These are phyloP conservation scores for Rubia yunnanensis DNA, from an alignment of 257 asterid genomes.

Conservation along the genomic window DNA sequence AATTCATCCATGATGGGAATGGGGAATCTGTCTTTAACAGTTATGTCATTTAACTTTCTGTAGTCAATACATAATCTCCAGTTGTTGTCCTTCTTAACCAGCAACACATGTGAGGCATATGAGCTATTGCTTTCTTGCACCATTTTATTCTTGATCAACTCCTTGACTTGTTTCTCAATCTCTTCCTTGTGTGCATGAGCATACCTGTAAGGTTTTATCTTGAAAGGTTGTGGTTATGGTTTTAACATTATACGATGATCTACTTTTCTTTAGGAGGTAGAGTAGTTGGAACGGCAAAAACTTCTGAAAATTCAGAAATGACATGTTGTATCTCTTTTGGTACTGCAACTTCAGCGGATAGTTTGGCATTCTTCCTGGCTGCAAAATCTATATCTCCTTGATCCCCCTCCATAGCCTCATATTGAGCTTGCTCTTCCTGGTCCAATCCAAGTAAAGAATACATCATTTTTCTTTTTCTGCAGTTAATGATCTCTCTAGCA, in stretches of 20 bases:
- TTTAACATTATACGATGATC: neutral
- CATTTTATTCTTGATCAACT: neutral
- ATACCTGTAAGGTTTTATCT: neutral
- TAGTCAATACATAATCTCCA: neutral
- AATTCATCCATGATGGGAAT: neutral
- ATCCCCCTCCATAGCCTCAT: too few relatives aligned
- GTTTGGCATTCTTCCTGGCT: too few relatives aligned
- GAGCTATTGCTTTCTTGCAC: neutral
- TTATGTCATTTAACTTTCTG: neutral
- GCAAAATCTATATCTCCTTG: too few relatives aligned
- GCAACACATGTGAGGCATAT: neutral
- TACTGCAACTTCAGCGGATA: too few relatives aligned
- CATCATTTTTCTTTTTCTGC: too few relatives aligned
- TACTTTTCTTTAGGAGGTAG: neutral
- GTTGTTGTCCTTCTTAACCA: neutral
- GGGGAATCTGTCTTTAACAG: neutral
- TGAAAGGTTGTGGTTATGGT: neutral
- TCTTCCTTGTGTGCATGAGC: neutral
- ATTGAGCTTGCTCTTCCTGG: too few relatives aligned
- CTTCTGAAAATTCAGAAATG: neutral
- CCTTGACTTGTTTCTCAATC: neutral
- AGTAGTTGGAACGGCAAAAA: neutral
- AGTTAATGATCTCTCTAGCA: too few relatives aligned
- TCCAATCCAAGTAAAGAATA: too few relatives aligned
- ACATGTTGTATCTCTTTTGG: too few relatives aligned